phyloP scores from a whole-genome alignment of 2,329 filamentous ascomycete species.

The Pezicula carpinea region DNA sequence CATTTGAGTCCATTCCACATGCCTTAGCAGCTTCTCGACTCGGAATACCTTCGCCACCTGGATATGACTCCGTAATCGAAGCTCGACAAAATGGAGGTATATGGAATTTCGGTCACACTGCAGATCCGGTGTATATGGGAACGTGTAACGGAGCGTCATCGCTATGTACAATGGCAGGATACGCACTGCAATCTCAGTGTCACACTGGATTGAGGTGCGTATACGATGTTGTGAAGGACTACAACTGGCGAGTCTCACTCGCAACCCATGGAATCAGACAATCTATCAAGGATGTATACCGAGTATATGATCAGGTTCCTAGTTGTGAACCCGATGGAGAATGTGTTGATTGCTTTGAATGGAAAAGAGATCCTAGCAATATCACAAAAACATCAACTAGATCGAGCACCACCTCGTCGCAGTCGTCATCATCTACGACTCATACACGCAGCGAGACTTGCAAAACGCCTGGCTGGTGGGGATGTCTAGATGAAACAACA shows the following conservation, averaged over 20 bases:
- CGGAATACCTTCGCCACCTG: slow-evolving; percentile 77
- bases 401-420: no score
- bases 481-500: slow-evolving; percentile 35
- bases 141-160: slow-evolving; percentile 84
- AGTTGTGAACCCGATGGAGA: slow-evolving; percentile 67
- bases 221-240: slow-evolving; percentile 85
- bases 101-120: slow-evolving; percentile 89
- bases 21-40: slow-evolving; percentile 79
- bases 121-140: slow-evolving; percentile 89
- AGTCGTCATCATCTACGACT: slow-evolving; percentile 52
- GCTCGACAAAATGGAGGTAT: slow-evolving; percentile 51
- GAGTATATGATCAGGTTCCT: slow-evolving; percentile 75
- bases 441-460: slow-evolving; percentile 74
- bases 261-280: slow-evolving; percentile 82
- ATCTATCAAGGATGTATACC: slow-evolving; percentile 80
- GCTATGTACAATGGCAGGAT: slow-evolving; percentile 79
- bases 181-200: slow-evolving; percentile 83
- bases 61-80: slow-evolving; percentile 62
- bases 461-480: slow-evolving; percentile 79
- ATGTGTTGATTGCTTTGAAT: slow-evolving; percentile 81
- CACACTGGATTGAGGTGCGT: slow-evolving; percentile 81
- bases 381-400: slow-evolving; percentile 34
- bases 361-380: slow-evolving; percentile 93
- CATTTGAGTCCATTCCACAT: slow-evolving; percentile 87
- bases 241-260: slow-evolving; percentile 85